Percentiles rank a stretch among this genome's conserved stretches.
These are phyloP conservation scores for Asclepias syriaca DNA, from an alignment of 257 asterid species.

Conservation along the genomic window DNA sequence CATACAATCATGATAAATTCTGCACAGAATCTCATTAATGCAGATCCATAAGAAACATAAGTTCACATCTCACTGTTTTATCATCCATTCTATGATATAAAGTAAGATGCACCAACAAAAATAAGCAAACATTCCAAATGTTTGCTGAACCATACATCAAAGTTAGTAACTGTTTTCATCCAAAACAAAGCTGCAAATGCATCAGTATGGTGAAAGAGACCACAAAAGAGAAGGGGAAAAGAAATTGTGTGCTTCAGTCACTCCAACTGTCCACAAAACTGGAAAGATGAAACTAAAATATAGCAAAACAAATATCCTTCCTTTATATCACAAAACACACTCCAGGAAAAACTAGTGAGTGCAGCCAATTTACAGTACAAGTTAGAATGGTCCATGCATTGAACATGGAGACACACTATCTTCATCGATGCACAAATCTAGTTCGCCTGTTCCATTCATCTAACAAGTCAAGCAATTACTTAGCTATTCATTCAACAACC, in stretches of 20 bases:
- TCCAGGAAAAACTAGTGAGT: not conserved
- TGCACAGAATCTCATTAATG: not conserved
- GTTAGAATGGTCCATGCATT: not conserved
- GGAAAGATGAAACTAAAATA: not conserved
- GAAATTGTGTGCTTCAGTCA: not conserved
- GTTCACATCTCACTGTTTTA: not conserved
- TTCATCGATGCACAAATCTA: not conserved
- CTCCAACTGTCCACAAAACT: not conserved
- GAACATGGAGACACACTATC: not conserved
- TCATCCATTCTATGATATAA: not conserved
- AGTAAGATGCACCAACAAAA: not conserved
- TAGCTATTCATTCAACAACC: not conserved
- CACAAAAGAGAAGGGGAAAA: not conserved
- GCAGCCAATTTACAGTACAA: not conserved
- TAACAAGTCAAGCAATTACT: not conserved
- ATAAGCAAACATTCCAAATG: not conserved
- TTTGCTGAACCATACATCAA: not conserved
- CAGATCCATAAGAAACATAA: not conserved
- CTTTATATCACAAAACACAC: not conserved
- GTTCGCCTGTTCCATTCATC: not conserved
- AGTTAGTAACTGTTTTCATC: not conserved
- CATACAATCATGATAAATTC: constrained; percentile 3
- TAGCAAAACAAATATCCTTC: not conserved
- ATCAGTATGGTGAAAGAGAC: not conserved
- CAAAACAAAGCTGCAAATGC: not conserved